phyloP scores from a whole-genome alignment of 805 yeast species.

The Brettanomyces naardenensis region DNA sequence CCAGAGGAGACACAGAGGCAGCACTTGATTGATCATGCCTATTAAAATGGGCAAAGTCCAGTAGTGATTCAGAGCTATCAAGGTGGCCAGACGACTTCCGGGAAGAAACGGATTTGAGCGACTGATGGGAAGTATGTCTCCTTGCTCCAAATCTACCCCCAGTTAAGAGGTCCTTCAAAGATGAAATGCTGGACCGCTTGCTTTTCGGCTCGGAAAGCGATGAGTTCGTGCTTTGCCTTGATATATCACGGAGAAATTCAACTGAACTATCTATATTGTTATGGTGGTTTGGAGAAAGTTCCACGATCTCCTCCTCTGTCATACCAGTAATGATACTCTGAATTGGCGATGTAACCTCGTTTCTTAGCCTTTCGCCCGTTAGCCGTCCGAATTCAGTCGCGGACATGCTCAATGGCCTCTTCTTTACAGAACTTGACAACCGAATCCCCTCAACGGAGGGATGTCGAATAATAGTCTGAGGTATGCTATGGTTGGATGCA shows the following conservation, averaged over 20 bases:
- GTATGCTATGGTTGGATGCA: not conserved
- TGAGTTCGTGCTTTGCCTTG: conserved; percentile 25
- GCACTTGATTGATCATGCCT: not conserved
- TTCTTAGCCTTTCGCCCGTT: not conserved
- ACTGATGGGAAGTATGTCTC: conserved; percentile 5
- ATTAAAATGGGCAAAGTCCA: conserved; percentile 12
- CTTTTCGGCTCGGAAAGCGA: conserved; percentile 11
- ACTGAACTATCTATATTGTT: conserved; percentile 27
- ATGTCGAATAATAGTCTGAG: not conserved
- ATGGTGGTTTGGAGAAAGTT: conserved; percentile 23
- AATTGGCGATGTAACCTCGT: conserved; percentile 10
- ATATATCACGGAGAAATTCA: conserved; percentile 29
- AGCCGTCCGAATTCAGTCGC: conserved; percentile 16
- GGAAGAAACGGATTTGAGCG: conserved; percentile 12
- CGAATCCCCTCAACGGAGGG: not conserved
- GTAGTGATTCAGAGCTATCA: conserved; percentile 17
- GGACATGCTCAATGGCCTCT: conserved; percentile 31
- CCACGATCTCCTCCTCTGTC: conserved; percentile 25
- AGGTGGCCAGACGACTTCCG: conserved; percentile 8
- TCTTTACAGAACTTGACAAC: conserved; percentile 1
- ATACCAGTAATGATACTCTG: conserved; percentile 24
- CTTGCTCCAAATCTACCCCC: conserved; percentile 21
- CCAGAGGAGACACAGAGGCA: conserved; percentile 2
- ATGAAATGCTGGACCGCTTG: conserved; percentile 28
- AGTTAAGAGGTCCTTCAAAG: conserved; percentile 27